Percentiles rank a stretch among this genome's conserved stretches.
Evolutionary conservation across 2,329 filamentous ascomycete species (phyloP).

Genomic region (Sclerotinia trifoliorum): DNA sequence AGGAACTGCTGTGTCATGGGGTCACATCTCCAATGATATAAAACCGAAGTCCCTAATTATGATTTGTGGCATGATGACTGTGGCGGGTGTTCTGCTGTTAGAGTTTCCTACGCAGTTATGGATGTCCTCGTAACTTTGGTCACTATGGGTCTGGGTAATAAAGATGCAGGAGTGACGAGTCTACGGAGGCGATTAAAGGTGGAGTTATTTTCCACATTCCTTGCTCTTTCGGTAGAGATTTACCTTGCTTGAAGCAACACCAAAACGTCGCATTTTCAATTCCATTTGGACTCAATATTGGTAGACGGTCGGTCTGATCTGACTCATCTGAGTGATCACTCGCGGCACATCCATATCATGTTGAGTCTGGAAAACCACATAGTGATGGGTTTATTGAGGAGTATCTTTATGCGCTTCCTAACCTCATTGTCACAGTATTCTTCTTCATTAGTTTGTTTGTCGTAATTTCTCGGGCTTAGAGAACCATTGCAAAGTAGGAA

Average conservation of each 20-base stretch:
- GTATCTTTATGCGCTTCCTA: constrained; percentile 14
- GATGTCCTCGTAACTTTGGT: constrained; percentile 64
- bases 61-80: constrained; percentile 63
- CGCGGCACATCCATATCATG: constrained; percentile 43
- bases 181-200: constrained; percentile 60
- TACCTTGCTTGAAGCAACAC: constrained; percentile 62
- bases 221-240: not conserved
- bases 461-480: not conserved
- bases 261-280: constrained; percentile 54
- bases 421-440: constrained; percentile 4
- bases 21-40: constrained; percentile 62
- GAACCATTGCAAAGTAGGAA: constrained; percentile 3
- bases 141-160: constrained; percentile 71
- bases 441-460: not conserved
- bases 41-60: constrained; percentile 78
- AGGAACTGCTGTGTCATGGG: constrained; percentile 80
- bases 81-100: constrained; percentile 62
- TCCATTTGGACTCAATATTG: constrained; percentile 65
- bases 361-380: constrained; percentile 8
- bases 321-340: constrained; percentile 43
- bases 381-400: constrained; percentile 9
- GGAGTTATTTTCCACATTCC: not conserved
- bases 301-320: constrained; percentile 38
- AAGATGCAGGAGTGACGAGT: constrained; percentile 72
- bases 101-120: constrained; percentile 63